phyloP scores from a whole-genome alignment of 495 filamentous ascomycete genomes.

The Aspergillus carlsbadensis region DNA sequence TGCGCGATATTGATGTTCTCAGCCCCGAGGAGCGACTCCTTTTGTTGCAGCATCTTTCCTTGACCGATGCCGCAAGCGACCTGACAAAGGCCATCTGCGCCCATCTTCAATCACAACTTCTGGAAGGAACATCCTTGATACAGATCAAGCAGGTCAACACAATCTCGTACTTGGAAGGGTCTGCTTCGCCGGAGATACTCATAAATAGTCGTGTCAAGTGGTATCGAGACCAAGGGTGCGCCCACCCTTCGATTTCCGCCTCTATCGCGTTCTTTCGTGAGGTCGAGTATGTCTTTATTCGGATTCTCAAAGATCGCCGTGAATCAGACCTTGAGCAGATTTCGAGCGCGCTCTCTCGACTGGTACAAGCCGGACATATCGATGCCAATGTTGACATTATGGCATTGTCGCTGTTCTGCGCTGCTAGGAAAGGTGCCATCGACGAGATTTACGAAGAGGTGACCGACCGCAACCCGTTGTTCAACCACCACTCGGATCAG shows the following conservation, averaged over 20 bases:
- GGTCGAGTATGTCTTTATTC: conserved; percentile 38
- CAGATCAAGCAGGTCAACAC: conserved; percentile 52
- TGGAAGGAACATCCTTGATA: conserved; percentile 48
- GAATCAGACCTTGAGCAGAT: conserved; percentile 43
- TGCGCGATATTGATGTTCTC: conserved; percentile 53
- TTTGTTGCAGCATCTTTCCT: conserved; percentile 48
- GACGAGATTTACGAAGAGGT: conserved; percentile 62
- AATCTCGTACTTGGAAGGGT: conserved; percentile 48
- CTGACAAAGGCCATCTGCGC: conserved; percentile 34
- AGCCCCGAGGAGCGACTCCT: conserved; percentile 52
- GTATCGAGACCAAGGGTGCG: conserved; percentile 48
- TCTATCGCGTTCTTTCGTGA: conserved; percentile 48
- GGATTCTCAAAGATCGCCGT: conserved; percentile 40
- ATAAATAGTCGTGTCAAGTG: conserved; percentile 49
- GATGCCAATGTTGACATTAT: conserved; percentile 52
- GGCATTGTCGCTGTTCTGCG: conserved; percentile 54
- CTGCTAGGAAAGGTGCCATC: conserved; percentile 53
- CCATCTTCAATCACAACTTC: conserved; percentile 47
- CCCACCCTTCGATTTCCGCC: conserved; percentile 35
- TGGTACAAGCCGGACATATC: conserved; percentile 38
- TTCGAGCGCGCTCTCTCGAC: conserved; percentile 32
- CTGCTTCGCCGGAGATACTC: conserved; percentile 39
- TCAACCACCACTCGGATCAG: conserved; percentile 56
- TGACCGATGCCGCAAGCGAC: conserved; percentile 33
- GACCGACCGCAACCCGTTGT: conserved; percentile 57